Conservation (phyloP, 495 filamentous ascomycete genomes). For the Parachaetomium inaequale region DNA sequence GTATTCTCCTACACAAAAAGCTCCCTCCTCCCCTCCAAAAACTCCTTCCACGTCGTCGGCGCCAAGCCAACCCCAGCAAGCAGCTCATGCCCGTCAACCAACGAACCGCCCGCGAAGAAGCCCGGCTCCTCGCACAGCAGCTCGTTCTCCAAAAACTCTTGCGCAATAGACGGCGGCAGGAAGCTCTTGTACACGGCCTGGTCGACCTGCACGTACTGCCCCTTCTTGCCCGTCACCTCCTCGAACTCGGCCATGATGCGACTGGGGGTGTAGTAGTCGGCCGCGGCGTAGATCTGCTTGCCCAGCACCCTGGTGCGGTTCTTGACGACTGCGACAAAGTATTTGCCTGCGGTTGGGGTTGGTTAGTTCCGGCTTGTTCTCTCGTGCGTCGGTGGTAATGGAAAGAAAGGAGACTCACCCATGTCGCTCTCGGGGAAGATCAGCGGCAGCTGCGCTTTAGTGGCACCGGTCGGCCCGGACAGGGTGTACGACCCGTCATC, state of each 20-base stretch:
- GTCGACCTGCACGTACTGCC: constrained; percentile 45
- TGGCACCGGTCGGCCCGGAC: not conserved
- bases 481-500: constrained; percentile 2
- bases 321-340: constrained; percentile 47
- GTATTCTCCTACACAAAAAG: not conserved
- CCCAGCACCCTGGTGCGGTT: constrained; percentile 49
- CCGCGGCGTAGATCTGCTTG: constrained; percentile 42
- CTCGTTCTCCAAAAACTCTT: constrained; percentile 7
- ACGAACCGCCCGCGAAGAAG: not conserved
- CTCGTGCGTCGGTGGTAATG: not conserved
- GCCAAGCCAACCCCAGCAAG: not conserved
- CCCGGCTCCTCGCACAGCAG: not conserved
- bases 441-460: constrained; percentile 33
- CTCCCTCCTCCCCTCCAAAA: not conserved
- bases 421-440: constrained; percentile 47
- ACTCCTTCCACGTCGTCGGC: constrained; percentile 10
- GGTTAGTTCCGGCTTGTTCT: not conserved
- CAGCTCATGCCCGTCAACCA: not conserved
- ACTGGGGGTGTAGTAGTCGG: constrained; percentile 35
- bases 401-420: not conserved
- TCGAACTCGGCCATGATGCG: constrained; percentile 35
- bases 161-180: constrained; percentile 22
- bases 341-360: constrained; percentile 39
- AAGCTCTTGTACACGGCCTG: constrained; percentile 35
- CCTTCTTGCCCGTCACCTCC: constrained; percentile 42